Percentiles rank a stretch among this genome's conserved stretches.
phyloP scores from a whole-genome alignment of 176 grass and related monocot genomes.

The Hordeum marinum region DNA sequence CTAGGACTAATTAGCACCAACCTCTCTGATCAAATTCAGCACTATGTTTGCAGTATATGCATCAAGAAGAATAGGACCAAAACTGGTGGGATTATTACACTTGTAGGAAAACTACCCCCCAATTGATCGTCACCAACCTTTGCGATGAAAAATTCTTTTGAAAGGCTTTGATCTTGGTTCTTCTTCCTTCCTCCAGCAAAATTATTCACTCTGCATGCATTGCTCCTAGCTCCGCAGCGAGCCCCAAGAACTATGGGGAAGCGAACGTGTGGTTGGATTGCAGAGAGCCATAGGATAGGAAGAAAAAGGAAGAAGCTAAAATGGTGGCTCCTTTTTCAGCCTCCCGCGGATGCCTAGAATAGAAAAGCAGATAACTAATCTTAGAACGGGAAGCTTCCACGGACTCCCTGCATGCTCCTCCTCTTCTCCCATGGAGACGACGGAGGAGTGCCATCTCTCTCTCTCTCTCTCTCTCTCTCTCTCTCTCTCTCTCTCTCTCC shows the following conservation, averaged over 20 bases:
- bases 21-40: neutral
- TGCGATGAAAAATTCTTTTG: neutral
- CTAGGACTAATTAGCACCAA: neutral
- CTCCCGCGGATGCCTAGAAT: conserved; percentile 12
- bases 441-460: neutral
- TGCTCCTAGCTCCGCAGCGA: conserved; percentile 1
- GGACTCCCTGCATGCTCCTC: neutral
- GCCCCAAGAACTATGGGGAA: conserved; percentile 25
- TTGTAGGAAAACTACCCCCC: neutral
- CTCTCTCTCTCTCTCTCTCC: neutral
- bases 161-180: neutral
- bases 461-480: neutral
- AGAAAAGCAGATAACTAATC: conserved; percentile 9
- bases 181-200: neutral
- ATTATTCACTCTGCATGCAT: conserved; percentile 1
- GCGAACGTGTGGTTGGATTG: conserved; percentile 9
- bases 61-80: neutral
- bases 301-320: conserved; percentile 18
- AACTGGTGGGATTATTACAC: neutral
- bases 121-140: conserved; percentile 6
- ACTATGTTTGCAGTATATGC: neutral
- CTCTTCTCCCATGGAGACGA: neutral
- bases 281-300: conserved; percentile 17
- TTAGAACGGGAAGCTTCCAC: neutral
- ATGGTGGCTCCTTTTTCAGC: neutral